phyloP scores from a whole-genome alignment of 345 rosid species.

The Xanthoceras sorbifolium region DNA sequence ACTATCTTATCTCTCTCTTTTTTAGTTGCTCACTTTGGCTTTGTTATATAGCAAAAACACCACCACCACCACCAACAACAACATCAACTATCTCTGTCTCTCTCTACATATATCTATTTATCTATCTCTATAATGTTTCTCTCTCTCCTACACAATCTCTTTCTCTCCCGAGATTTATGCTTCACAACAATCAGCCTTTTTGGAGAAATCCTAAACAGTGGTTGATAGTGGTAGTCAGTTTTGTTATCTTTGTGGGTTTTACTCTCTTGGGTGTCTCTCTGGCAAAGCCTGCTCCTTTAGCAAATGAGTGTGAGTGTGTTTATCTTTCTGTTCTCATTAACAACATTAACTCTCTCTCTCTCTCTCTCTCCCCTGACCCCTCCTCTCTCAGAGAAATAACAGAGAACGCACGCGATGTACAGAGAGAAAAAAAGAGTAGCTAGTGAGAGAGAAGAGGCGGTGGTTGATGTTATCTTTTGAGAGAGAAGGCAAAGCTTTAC shows the following conservation, averaged over 20 bases:
- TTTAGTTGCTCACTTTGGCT: slow-evolving; percentile 39
- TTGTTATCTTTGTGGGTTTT: slow-evolving; percentile 21
- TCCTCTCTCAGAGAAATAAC: slow-evolving; percentile 20
- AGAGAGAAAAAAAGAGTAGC: slow-evolving; percentile 18
- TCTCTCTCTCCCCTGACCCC: slow-evolving; percentile 31
- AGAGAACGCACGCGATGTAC: slow-evolving; percentile 33
- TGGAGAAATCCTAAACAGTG: slow-evolving; percentile 57
- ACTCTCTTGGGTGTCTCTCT: slow-evolving; percentile 25
- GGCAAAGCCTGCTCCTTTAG: slow-evolving; percentile 43
- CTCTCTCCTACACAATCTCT: slow-evolving; percentile 34
- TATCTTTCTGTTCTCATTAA: slow-evolving; percentile 28
- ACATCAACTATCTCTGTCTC: slow-evolving; percentile 11
- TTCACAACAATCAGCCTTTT: slow-evolving; percentile 68
- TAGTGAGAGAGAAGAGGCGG: slow-evolving; percentile 10
- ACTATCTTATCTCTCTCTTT: slow-evolving; percentile 26
- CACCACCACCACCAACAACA: slow-evolving; percentile 7
- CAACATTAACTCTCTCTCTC: slow-evolving; percentile 39
- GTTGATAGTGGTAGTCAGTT: slow-evolving; percentile 26
- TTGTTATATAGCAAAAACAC: slow-evolving; percentile 32
- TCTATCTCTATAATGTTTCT: slow-evolving; percentile 10
- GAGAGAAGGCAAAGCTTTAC: slow-evolving; percentile 42
- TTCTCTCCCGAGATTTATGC: slow-evolving; percentile 93
- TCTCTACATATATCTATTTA: not conserved
- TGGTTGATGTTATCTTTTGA: slow-evolving; percentile 17
- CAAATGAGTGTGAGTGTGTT: slow-evolving; percentile 35